These are phyloP conservation scores for Brassica incana DNA, from an alignment of 345 rosid species.

Conservation along the genomic window DNA sequence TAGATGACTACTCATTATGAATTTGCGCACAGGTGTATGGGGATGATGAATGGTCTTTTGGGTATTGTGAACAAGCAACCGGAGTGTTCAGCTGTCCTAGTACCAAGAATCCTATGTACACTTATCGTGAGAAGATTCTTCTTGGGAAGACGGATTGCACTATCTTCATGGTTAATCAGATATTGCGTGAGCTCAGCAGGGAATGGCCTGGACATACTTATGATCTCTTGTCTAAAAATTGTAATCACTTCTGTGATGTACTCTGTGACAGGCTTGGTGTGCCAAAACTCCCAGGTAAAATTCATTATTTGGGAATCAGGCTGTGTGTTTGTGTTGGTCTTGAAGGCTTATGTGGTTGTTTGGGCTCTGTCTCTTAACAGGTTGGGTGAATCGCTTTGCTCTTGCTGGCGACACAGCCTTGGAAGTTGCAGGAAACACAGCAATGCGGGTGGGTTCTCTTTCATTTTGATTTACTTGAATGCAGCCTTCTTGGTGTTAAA, in stretches of 20 bases:
- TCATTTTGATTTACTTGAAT: neutral
- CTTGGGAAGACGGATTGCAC: conserved; percentile 71
- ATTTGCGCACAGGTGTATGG: conserved; percentile 61
- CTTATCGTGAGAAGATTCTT: conserved; percentile 71
- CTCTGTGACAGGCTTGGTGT: conserved; percentile 84
- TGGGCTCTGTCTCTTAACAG: conserved; percentile 41
- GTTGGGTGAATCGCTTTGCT: conserved; percentile 99
- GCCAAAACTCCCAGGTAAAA: conserved; percentile 84
- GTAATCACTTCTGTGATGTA: conserved; percentile 96
- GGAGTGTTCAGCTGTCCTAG: conserved; percentile 91
- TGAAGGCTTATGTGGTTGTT: neutral
- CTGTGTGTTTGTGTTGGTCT: neutral
- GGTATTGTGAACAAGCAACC: conserved; percentile 88
- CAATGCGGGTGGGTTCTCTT: conserved; percentile 59
- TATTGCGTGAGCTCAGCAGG: conserved; percentile 77
- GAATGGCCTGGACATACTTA: conserved; percentile 82
- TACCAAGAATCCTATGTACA: conserved; percentile 86
- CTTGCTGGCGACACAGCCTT: conserved; percentile 91
- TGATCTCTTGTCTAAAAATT: conserved; percentile 83
- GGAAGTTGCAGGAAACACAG: conserved; percentile 91
- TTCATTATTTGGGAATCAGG: neutral
- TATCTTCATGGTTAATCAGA: conserved; percentile 68
- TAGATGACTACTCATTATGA: neutral
- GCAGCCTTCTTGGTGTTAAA: neutral
- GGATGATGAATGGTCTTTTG: conserved; percentile 94